phyloP scores from a whole-genome alignment of 768 basidiomycete genomes.

The Neoboletus brunneissimus region DNA sequence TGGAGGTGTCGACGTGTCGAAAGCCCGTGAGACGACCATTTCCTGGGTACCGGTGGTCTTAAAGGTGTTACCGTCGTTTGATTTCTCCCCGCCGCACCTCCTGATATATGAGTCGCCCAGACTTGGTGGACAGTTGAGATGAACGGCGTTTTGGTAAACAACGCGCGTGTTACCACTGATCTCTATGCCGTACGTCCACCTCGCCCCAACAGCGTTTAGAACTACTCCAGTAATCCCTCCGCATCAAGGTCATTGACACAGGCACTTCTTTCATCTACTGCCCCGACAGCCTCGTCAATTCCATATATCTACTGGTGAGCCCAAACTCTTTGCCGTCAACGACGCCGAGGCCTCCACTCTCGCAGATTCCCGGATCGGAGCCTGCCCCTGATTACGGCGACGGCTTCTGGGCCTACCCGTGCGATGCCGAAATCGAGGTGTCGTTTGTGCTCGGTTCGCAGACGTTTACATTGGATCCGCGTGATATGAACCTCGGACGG shows the following conservation, averaged over 20 bases:
- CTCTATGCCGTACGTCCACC: constrained; percentile 16
- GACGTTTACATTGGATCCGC: constrained; percentile 40
- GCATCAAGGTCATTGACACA: constrained; percentile 58
- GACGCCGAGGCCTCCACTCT: neutral
- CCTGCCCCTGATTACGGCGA: constrained; percentile 42
- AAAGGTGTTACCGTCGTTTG: constrained; percentile 25
- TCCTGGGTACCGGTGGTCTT: constrained; percentile 38
- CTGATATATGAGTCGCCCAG: constrained; percentile 27
- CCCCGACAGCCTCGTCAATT: constrained; percentile 39
- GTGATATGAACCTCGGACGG: constrained; percentile 57
- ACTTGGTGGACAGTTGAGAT: constrained; percentile 61
- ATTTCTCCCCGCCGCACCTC: neutral
- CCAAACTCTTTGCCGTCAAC: too few relatives aligned
- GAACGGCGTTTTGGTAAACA: constrained; percentile 42
- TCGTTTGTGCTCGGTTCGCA: constrained; percentile 45
- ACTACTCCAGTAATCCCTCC: neutral
- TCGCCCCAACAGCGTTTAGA: constrained; percentile 1
- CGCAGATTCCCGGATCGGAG: constrained; percentile 49
- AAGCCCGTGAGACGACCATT: constrained; percentile 24
- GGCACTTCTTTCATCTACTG: constrained; percentile 67
- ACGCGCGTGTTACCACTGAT: constrained; percentile 4
- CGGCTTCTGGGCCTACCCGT: constrained; percentile 58
- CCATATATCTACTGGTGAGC: constrained; percentile 47
- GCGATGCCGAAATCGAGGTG: constrained; percentile 35
- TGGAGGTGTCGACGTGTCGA: constrained; percentile 36